Evolutionary conservation across 495 filamentous ascomycete genomes (phyloP).

Genomic region (Trichoderma erinaceum): DNA sequence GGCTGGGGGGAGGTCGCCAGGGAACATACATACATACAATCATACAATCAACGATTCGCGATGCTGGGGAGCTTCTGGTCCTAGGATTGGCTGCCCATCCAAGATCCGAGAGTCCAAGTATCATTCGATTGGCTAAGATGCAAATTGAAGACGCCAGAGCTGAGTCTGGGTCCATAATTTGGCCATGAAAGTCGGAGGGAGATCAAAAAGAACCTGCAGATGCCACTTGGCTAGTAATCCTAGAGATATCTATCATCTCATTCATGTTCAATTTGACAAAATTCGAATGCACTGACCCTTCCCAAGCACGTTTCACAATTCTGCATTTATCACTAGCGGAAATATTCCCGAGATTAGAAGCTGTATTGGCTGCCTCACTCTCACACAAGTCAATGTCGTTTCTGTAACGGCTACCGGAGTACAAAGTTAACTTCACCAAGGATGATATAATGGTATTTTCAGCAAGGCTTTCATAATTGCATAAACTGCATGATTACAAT

Average conservation of each 20-base stretch:
- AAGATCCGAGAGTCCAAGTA: slow-evolving; percentile 25
- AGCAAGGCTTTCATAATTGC: no score
- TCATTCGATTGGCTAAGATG: slow-evolving; percentile 28
- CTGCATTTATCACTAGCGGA: slow-evolving; percentile 26
- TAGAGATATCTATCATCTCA: slow-evolving; percentile 18
- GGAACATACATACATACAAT: slow-evolving; percentile 28
- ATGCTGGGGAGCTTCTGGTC: slow-evolving; percentile 25
- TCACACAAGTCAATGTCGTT: neutral
- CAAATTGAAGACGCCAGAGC: slow-evolving; percentile 26
- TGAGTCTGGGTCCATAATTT: slow-evolving; percentile 39
- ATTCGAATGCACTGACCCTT: slow-evolving; percentile 19
- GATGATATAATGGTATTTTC: no score
- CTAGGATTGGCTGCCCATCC: slow-evolving; percentile 26
- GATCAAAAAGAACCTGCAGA: slow-evolving; percentile 30
- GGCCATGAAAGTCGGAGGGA: slow-evolving; percentile 35
- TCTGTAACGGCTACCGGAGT: slow-evolving; percentile 14
- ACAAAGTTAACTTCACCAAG: no score
- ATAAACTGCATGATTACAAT: no score
- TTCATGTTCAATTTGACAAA: slow-evolving; percentile 26
- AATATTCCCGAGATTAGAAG: slow-evolving; percentile 21
- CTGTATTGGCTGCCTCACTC: slow-evolving; percentile 16
- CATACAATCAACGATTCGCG: slow-evolving; percentile 20
- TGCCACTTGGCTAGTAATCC: neutral
- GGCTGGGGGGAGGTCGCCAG: slow-evolving; percentile 30
- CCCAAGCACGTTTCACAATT: slow-evolving; percentile 16